These are phyloP conservation scores for Penicillium paxilli DNA, from an alignment of 495 filamentous ascomycete species.

Conservation along the genomic window DNA sequence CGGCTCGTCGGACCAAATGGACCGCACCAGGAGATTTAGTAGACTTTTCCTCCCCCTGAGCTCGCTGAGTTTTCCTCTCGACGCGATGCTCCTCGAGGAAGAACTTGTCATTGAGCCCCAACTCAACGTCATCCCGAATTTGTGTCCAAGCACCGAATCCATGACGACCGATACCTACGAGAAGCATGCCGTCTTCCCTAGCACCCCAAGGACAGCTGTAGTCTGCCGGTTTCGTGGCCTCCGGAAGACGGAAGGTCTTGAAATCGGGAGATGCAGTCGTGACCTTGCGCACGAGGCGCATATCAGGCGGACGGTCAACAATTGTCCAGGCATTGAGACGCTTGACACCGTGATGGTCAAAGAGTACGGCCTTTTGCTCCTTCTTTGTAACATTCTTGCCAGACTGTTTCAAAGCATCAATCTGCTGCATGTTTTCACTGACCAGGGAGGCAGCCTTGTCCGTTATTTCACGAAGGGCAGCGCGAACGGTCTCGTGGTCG, in stretches of 20 bases:
- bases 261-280: conserved; percentile 63
- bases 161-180: conserved; percentile 86
- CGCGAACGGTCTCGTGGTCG: conserved; percentile 72
- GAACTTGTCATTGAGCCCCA: conserved; percentile 87
- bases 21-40: conserved; percentile 94
- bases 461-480: conserved; percentile 71
- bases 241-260: conserved; percentile 79
- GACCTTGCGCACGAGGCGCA: conserved; percentile 77
- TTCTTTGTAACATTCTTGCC: conserved; percentile 86
- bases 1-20: conserved; percentile 90
- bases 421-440: conserved; percentile 62
- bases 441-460: conserved; percentile 67
- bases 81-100: conserved; percentile 98
- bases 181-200: conserved; percentile 94
- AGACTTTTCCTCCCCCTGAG: conserved; percentile 68
- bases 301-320: conserved; percentile 82
- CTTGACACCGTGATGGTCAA: conserved; percentile 88
- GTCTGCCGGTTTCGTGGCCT: conserved; percentile 82
- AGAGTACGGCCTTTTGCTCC: conserved; percentile 92
- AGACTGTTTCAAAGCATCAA: conserved; percentile 63
- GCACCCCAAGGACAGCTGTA: conserved; percentile 91
- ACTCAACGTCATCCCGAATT: conserved; percentile 88
- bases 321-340: conserved; percentile 94
- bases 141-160: conserved; percentile 92
- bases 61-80: conserved; percentile 90